Conservation (phyloP, 352 stramenopile species). For the Phytopythium chamaehyphon region DNA sequence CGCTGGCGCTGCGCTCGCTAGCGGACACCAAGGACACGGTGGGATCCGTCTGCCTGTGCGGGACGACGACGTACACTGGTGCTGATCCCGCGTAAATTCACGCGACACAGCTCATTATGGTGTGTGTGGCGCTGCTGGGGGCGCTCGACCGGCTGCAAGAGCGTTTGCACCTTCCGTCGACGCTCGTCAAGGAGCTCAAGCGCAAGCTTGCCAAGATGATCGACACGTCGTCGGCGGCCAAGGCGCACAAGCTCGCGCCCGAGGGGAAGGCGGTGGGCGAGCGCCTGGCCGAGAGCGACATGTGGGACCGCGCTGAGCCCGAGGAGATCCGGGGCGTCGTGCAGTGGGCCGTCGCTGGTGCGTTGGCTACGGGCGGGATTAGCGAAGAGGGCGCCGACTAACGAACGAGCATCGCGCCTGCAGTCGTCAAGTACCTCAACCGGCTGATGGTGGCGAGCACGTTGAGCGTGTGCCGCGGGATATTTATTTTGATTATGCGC, state of each 20-base stretch:
- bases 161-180: slow-evolving; percentile 56
- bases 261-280: slow-evolving; percentile 25
- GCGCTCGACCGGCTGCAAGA: slow-evolving; percentile 73
- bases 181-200: slow-evolving; percentile 75
- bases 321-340: slow-evolving; percentile 66
- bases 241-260: slow-evolving; percentile 15
- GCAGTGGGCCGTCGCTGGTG: slow-evolving; percentile 59
- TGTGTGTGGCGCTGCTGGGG: slow-evolving; percentile 74
- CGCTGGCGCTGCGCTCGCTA: slow-evolving; percentile 53
- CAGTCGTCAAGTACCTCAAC: slow-evolving; percentile 56
- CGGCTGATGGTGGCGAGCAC: slow-evolving; percentile 41
- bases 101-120: slow-evolving; percentile 60
- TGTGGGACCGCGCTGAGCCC: slow-evolving; percentile 45
- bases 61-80: neutral
- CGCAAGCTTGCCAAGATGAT: slow-evolving; percentile 63
- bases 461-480: slow-evolving; percentile 51
- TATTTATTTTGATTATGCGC: slow-evolving; percentile 77
- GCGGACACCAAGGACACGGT: slow-evolving; percentile 76
- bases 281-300: slow-evolving; percentile 46
- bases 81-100: too few relatives aligned
- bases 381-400: too few relatives aligned
- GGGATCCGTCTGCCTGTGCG: slow-evolving; percentile 3
- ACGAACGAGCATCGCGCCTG: too few relatives aligned
- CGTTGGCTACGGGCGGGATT: too few relatives aligned
- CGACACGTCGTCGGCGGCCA: slow-evolving; percentile 34